Percentiles rank a stretch among this genome's conserved stretches.
Conservation (phyloP, 2,329 filamentous ascomycete genomes). For the Stachybotrys elegans region DNA sequence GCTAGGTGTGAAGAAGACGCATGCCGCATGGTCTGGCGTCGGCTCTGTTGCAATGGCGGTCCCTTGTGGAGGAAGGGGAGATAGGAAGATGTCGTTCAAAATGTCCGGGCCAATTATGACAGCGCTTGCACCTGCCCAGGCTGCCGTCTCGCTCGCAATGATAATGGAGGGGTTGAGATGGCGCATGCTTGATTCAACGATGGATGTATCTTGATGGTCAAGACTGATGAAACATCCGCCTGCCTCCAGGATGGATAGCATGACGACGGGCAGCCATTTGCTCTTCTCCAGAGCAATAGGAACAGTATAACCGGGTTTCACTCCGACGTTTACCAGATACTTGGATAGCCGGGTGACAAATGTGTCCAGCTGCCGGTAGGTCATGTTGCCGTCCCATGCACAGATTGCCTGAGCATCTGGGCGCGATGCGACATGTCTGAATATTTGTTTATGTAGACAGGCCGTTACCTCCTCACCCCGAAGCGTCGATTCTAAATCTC, state of each 20-base stretch:
- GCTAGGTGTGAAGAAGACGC: conserved; percentile 53
- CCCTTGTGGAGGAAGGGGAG: conserved; percentile 25
- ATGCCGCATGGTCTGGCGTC: conserved; percentile 46
- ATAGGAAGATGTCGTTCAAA: conserved; percentile 36
- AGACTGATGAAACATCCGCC: conserved; percentile 47
- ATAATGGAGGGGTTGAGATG: conserved; percentile 39
- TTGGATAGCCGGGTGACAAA: conserved; percentile 33
- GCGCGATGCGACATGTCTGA: conserved; percentile 30
- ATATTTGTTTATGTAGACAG: conserved; percentile 40
- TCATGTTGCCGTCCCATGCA: conserved; percentile 40
- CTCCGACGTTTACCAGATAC: conserved; percentile 45
- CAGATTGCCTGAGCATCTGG: conserved; percentile 36
- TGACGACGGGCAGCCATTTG: conserved; percentile 60
- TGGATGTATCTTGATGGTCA: conserved; percentile 37
- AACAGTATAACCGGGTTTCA: conserved; percentile 50
- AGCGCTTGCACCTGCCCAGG: conserved; percentile 31
- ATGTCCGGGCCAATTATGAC: conserved; percentile 35
- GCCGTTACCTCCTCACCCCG: conserved; percentile 32
- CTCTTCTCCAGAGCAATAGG: conserved; percentile 68
- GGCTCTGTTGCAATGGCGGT: conserved; percentile 24
- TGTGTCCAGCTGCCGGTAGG: conserved; percentile 33
- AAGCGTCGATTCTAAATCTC: conserved; percentile 39
- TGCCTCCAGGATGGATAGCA: conserved; percentile 62
- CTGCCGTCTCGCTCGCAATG: conserved; percentile 35
- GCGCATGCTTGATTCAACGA: conserved; percentile 36